phyloP scores from a whole-genome alignment of 2,329 filamentous ascomycete genomes.

The Pseudogymnoascus pannorum region DNA sequence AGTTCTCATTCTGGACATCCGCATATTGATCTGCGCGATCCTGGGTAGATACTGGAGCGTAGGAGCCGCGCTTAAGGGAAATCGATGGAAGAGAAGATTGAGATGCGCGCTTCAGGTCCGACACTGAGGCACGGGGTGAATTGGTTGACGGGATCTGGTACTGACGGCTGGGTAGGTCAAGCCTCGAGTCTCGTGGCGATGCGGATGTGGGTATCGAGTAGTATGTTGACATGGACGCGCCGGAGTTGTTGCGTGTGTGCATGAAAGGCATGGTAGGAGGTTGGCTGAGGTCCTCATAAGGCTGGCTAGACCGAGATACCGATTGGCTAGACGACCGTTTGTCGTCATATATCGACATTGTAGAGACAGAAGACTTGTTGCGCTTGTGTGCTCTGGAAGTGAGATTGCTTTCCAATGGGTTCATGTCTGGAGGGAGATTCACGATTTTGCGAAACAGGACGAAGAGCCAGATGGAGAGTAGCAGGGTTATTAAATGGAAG shows the following conservation, averaged over 20 bases:
- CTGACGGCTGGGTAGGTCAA: constrained; percentile 48
- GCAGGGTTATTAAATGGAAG: constrained; percentile 59
- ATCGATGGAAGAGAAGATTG: constrained; percentile 20
- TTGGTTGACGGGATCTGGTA: constrained; percentile 43
- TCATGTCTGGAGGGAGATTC: constrained; percentile 84
- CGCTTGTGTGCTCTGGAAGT: constrained; percentile 69
- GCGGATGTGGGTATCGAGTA: constrained; percentile 43
- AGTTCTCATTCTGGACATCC: constrained; percentile 3
- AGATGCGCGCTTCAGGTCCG: constrained; percentile 42
- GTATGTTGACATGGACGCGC: constrained; percentile 46
- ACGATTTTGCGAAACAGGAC: constrained; percentile 76
- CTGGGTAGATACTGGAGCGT: neutral
- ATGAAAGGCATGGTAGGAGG: constrained; percentile 66
- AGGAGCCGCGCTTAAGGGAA: constrained; percentile 5
- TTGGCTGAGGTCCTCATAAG: constrained; percentile 36
- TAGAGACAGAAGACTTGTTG: constrained; percentile 46
- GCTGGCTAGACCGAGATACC: constrained; percentile 31
- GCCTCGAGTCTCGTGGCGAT: constrained; percentile 41
- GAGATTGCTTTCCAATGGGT: constrained; percentile 79
- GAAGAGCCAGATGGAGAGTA: constrained; percentile 67
- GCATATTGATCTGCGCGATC: neutral
- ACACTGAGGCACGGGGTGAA: constrained; percentile 38
- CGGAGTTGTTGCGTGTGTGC: constrained; percentile 61
- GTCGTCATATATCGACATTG: constrained; percentile 18
- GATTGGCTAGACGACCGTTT: neutral